Percentiles rank a stretch among this genome's conserved stretches.
These are phyloP conservation scores for Tetrahymena elliotti DNA, from an alignment of 73 alveolate genomes.

Conservation along the genomic window DNA sequence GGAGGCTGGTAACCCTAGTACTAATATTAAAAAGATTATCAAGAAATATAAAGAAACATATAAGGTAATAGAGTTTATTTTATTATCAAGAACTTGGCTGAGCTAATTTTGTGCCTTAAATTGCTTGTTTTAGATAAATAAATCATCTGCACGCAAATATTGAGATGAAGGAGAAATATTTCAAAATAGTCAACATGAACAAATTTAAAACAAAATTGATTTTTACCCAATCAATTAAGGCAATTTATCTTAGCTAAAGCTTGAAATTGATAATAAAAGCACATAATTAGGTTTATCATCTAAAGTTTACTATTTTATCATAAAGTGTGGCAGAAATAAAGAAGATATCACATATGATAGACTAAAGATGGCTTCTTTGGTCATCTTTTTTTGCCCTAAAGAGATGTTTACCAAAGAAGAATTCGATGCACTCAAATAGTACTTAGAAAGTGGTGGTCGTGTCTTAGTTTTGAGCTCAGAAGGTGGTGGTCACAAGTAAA, in stretches of 20 bases:
- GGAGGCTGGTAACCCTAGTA: conserved; percentile 29
- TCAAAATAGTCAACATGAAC: background rate
- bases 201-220: background rate
- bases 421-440: conserved; percentile 75
- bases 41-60: conserved; percentile 33
- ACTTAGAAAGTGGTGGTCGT: conserved; percentile 89
- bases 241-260: background rate
- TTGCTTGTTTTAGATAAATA: background rate
- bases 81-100: background rate
- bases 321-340: conserved; percentile 31
- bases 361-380: conserved; percentile 52
- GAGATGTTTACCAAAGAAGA: conserved; percentile 66
- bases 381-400: conserved; percentile 61
- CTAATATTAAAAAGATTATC: conserved; percentile 22
- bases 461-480: conserved; percentile 76
- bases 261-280: background rate
- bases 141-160: background rate
- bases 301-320: background rate
- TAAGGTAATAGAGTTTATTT: conserved; percentile 4
- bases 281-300: background rate
- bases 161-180: background rate
- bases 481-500: conserved; percentile 89
- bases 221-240: background rate
- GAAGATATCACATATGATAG: conserved; percentile 42
- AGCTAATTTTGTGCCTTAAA: background rate